Conservation (phyloP, 73 alveolate genomes). For the Blepharisma japonicum region DNA sequence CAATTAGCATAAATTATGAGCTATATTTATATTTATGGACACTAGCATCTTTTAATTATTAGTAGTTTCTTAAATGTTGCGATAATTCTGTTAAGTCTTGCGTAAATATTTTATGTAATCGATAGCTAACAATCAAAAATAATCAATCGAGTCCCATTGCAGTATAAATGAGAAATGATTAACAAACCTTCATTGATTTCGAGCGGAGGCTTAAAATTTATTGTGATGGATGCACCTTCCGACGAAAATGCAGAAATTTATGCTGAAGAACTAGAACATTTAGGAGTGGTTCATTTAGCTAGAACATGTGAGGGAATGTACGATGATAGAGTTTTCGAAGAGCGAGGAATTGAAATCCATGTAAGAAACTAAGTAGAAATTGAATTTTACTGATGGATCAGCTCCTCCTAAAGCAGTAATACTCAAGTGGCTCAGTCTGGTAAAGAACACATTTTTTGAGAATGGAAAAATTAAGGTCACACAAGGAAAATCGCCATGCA, state of each 20-base stretch:
- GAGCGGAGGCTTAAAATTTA: conserved; percentile 18
- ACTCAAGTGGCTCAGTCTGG: conserved; percentile 35
- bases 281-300: conserved; percentile 10
- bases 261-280: not conserved
- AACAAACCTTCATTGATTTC: conserved; percentile 3
- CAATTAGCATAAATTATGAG: too few relatives aligned
- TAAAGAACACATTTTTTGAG: conserved; percentile 35
- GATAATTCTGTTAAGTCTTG: too few relatives aligned
- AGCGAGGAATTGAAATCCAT: not conserved
- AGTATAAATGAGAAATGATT: not conserved
- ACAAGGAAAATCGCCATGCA: conserved; percentile 20
- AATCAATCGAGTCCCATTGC: not conserved
- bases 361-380: conserved; percentile 30
- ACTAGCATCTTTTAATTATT: too few relatives aligned
- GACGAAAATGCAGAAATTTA: not conserved
- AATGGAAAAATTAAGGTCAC: conserved; percentile 5
- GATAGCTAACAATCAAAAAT: too few relatives aligned
- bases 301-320: conserved; percentile 28
- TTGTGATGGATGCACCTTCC: conserved; percentile 30
- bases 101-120: too few relatives aligned
- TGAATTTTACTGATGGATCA: conserved; percentile 50
- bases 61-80: too few relatives aligned
- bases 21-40: too few relatives aligned
- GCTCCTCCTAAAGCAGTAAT: conserved; percentile 47
- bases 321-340: not conserved